Conservation (phyloP, 257 asterid genomes). For the Plantago ovata region DNA sequence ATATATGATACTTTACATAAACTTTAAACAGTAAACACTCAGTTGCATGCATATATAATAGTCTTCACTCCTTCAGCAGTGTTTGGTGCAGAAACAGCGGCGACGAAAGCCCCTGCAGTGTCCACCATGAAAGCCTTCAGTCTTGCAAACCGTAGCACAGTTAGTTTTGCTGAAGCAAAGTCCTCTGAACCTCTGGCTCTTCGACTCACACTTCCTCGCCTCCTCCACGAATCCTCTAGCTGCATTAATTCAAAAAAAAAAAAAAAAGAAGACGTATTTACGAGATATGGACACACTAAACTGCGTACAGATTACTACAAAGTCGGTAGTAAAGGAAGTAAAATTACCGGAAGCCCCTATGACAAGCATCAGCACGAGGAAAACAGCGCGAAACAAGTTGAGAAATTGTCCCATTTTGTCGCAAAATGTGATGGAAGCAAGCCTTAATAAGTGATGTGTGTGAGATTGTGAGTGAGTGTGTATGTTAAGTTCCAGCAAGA, state of each 20-base stretch:
- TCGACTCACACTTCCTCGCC: slow-evolving; percentile 49
- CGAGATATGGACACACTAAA: neutral
- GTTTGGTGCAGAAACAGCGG: slow-evolving; percentile 62
- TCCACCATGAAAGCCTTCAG: slow-evolving; percentile 69
- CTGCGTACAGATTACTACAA: neutral
- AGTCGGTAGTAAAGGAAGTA: neutral
- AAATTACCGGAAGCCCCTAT: slow-evolving; percentile 38
- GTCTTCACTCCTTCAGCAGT: slow-evolving; percentile 27
- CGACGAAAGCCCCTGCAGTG: slow-evolving; percentile 76
- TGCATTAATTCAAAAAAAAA: neutral
- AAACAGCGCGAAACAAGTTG: slow-evolving; percentile 36
- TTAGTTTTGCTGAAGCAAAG: slow-evolving; percentile 38
- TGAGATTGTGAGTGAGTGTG: slow-evolving; percentile 13
- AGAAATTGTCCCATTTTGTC: slow-evolving; percentile 33
- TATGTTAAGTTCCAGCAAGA: slow-evolving; percentile 7
- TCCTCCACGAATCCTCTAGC: slow-evolving; percentile 36
- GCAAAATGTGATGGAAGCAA: neutral
- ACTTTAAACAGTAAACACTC: no score
- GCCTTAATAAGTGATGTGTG: neutral
- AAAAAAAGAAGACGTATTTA: no score
- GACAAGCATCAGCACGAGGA: slow-evolving; percentile 39
- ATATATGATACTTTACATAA: no score
- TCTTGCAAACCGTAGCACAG: slow-evolving; percentile 54
- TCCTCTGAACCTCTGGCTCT: slow-evolving; percentile 60
- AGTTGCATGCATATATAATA: no score